Evolutionary conservation across 176 grass and related monocot species (phyloP), one percentile per base, ranked within the genome.

Genomic region (Musa itinerans): DNA sequence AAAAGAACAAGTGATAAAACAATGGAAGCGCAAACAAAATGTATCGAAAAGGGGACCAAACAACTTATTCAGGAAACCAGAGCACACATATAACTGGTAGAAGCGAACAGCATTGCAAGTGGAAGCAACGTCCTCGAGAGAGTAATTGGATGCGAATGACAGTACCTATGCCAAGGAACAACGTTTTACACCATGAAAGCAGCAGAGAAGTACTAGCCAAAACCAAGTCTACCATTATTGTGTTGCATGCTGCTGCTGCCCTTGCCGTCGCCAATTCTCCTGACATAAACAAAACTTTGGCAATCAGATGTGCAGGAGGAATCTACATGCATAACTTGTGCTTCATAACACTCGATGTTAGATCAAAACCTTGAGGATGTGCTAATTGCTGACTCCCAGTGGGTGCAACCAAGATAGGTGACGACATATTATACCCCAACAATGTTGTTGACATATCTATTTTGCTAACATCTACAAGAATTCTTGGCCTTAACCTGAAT

Each of bases 201-300:
- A 55, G 10, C 52, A 52, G 65, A 8, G 11, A 72, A 7, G 11
- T 67, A 54, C 17, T 1, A 49, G 16, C 21, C 52, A 24, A 68
- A 49, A 29, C 15, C 53, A 17, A 16, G 70, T 11, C 72, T 85
- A 91, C 95, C 88, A 89, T 91, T 77, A 93, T 79, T 53, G 86
- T 83, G 16, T 89, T 87, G 83, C 88, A 93, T 63, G 94, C 87
- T 82, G 90, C 88, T 23, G 90, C 86, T 75, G 94, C 86, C 83
- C 88, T 98, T 21, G 90, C 90, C 77, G 94, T 98, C 68, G 80
- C 90, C 80, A 87, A 76, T 76, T 98, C 88, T 73, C 94, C 94
- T 98, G 83, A 80, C 73, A 79, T 58, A 29, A 74, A 80, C 59
- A 13, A 27, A 73, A 75, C 11, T 49, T 57, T 21, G 48, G 53